Evolutionary conservation across 352 stramenopile genomes (phyloP).

Genomic region (Phytopythium ostracodes): DNA sequence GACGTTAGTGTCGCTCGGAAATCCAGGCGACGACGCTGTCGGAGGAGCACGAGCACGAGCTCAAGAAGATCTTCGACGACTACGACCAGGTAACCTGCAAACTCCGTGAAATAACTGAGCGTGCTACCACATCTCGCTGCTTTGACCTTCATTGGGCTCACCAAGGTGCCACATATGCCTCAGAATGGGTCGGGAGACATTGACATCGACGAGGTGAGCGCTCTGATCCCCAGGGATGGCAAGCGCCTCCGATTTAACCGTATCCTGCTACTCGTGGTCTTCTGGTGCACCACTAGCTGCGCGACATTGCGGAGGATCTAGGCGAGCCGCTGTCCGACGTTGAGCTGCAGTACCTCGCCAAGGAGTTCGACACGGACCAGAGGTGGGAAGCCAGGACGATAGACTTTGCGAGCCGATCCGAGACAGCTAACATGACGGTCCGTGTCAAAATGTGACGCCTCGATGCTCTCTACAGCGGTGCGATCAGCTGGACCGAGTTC

Average conservation of each 20-base stretch:
- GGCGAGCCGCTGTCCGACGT: slow-evolving; percentile 69
- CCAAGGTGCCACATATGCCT: background rate
- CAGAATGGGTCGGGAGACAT: slow-evolving; percentile 70
- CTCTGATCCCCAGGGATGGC: background rate
- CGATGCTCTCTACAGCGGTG: slow-evolving; percentile 25
- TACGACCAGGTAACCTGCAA: slow-evolving; percentile 60
- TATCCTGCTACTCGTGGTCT: background rate
- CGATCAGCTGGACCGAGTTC: slow-evolving; percentile 72
- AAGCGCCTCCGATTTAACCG: background rate
- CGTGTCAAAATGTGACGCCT: background rate
- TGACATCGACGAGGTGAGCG: slow-evolving; percentile 54
- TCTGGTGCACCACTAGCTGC: too few relatives aligned
- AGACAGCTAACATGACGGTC: background rate
- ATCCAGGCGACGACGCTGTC: slow-evolving; percentile 44
- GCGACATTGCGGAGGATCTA: slow-evolving; percentile 69
- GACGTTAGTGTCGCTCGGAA: background rate
- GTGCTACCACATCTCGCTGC: too few relatives aligned
- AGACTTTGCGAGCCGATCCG: background rate
- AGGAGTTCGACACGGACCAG: slow-evolving; percentile 68
- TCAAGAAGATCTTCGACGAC: slow-evolving; percentile 76
- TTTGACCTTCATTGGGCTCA: background rate
- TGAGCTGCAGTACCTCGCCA: slow-evolving; percentile 64
- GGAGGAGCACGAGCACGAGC: slow-evolving; percentile 61
- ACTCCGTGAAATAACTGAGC: too few relatives aligned
- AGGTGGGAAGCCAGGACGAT: slow-evolving; percentile 21